Conservation (phyloP, 257 asterid species). For the Petunia secreta region DNA sequence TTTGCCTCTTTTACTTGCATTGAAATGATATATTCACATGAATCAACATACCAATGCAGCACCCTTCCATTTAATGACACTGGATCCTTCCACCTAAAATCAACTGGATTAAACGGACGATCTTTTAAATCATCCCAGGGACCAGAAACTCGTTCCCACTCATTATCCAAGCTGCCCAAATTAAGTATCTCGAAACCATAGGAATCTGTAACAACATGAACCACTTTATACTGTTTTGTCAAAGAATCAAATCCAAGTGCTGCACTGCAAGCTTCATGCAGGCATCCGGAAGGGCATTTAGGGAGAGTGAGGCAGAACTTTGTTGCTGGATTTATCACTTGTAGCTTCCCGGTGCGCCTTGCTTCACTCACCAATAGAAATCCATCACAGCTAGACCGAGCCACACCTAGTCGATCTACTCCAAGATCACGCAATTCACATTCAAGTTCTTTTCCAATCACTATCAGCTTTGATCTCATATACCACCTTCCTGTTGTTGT, state of each 20-base stretch:
- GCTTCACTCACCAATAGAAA: constrained; percentile 27
- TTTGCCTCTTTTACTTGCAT: constrained; percentile 22
- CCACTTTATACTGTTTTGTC: constrained; percentile 28
- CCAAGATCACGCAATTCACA: constrained; percentile 22
- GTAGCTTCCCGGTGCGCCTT: background rate
- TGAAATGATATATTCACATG: constrained; percentile 24
- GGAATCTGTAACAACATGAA: constrained; percentile 17
- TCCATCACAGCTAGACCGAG: constrained; percentile 33
- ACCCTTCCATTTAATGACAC: constrained; percentile 4
- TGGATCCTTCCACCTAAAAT: constrained; percentile 6
- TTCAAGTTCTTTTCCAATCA: constrained; percentile 2
- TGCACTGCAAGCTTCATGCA: constrained; percentile 25
- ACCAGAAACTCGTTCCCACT: constrained; percentile 26
- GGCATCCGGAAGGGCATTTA: constrained; percentile 11
- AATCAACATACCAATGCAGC: constrained; percentile 26
- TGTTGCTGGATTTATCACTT: constrained; percentile 24
- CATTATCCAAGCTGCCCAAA: background rate
- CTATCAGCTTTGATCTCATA: constrained; percentile 10
- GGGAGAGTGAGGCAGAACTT: constrained; percentile 19
- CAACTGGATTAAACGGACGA: background rate
- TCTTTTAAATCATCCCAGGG: background rate
- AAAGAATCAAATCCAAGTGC: constrained; percentile 31
- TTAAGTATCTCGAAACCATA: constrained; percentile 30
- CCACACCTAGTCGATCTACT: background rate
- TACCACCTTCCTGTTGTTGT: background rate